Base-by-base conservation (phyloP, 768 basidiomycete species). In the Agaricus bisporus region DNA sequence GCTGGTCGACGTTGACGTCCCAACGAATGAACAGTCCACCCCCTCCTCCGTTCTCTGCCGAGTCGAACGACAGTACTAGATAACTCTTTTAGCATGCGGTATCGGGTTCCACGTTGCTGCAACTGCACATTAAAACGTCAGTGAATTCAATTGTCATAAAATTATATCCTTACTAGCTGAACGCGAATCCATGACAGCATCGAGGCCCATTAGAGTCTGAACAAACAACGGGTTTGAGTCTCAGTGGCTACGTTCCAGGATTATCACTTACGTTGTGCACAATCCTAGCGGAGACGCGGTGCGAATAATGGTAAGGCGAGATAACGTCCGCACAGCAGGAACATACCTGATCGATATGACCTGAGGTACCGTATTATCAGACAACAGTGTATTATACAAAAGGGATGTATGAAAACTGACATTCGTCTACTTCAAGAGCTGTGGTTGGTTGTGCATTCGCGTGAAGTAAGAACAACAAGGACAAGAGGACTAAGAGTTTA, bases 161-260 rank as follows among this genome's bases (percentile, higher is more conserved):
- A 14, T 39, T 12, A 15, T 20, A 11, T 35, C 29, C 50, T 43
- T 35, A 51, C 50, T 20, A 51, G 41, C 42, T 51, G 7, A 41
- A 35, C 14, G 50, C 50, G 10, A 51, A 51, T 32, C 50, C 50
- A 9, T 51, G 50, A 41, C 50, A 51, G 50, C 50, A 51, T 10
- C 50, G 50, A 6, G 29, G 29, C 9, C 50, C 50, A 6, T 29
- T 42, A 11, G 41, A n/a, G 35, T 43, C 50, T 51, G 32, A 8
- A 11, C 10, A 32, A 20, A 22, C 14, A 15, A 43, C n/a, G 28
- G 12, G 14, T 6, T 29, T 25, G 2, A 20, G 15, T 8, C 29
- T 15, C 11, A 2, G 5, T 44, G 29, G 18, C 9, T 5, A n/a
- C n/a, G 2, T 7, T 46, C n/a, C n/a, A 11, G 28, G 15, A 37